These are phyloP conservation scores for Talaromyces sp. DNA, from an alignment of 2,329 filamentous ascomycete species.

Conservation along the genomic window DNA sequence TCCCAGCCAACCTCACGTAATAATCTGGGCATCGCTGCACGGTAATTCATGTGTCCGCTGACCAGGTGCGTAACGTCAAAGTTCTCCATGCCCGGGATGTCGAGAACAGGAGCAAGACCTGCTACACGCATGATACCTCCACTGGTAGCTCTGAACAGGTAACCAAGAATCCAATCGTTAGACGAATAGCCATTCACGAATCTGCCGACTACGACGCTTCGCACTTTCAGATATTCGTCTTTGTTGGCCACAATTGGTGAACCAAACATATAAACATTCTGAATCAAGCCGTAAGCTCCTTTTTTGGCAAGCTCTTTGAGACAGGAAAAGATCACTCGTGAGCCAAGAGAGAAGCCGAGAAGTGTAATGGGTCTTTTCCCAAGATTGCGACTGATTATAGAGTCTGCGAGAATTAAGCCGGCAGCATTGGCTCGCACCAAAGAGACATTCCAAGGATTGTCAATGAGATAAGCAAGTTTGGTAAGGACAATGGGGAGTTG, in stretches of 20 bases:
- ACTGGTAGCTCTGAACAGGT: conserved; percentile 89
- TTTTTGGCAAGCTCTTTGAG: conserved; percentile 79
- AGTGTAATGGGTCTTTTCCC: conserved; percentile 89
- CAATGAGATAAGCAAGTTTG: conserved; percentile 92
- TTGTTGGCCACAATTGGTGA: conserved; percentile 86
- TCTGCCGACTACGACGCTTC: conserved; percentile 82
- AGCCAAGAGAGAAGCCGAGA: conserved; percentile 89
- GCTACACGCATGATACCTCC: conserved; percentile 88
- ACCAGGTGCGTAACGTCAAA: conserved; percentile 82
- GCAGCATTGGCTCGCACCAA: conserved; percentile 83
- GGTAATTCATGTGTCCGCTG: conserved; percentile 94
- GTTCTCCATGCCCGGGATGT: conserved; percentile 80
- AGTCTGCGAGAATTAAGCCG: conserved; percentile 90
- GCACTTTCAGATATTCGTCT: conserved; percentile 79
- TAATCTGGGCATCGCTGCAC: conserved; percentile 82
- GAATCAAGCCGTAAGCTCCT: conserved; percentile 79
- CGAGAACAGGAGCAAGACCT: conserved; percentile 73
- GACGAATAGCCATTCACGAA: conserved; percentile 93
- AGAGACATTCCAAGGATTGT: conserved; percentile 98
- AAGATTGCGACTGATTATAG: conserved; percentile 83
- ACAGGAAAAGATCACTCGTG: conserved; percentile 88
- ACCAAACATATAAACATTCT: conserved; percentile 94
- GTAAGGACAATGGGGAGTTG: conserved; percentile 89
- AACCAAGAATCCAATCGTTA: conserved; percentile 96
- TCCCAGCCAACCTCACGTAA: conserved; percentile 85